Evolutionary conservation across 2,329 filamentous ascomycete species (phyloP).

Genomic region (Fusarium oligoseptatum): DNA sequence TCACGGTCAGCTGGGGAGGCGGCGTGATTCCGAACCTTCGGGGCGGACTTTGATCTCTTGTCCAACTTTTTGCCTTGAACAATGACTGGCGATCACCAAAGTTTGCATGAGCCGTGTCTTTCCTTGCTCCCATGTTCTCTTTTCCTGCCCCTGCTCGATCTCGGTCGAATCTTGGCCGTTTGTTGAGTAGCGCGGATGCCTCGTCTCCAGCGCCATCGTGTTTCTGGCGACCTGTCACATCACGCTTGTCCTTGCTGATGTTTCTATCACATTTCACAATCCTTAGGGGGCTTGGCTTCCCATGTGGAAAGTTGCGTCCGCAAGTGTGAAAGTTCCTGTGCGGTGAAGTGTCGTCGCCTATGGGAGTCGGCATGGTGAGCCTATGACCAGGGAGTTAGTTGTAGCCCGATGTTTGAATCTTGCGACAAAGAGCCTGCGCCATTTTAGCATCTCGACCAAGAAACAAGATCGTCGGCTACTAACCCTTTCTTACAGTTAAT

Average conservation of each 20-base stretch:
- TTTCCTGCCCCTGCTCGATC: slow-evolving; percentile 25
- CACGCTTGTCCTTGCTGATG: slow-evolving; percentile 20
- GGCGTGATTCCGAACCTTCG: slow-evolving; percentile 8
- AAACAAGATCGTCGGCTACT: too few relatives aligned
- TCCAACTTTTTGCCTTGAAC: slow-evolving; percentile 22
- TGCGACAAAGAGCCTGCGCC: background rate
- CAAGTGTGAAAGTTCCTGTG: slow-evolving; percentile 50
- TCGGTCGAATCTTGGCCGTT: slow-evolving; percentile 47
- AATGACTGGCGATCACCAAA: background rate
- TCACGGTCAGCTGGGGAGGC: slow-evolving; percentile 29
- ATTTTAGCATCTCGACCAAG: background rate
- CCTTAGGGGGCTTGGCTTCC: slow-evolving; percentile 61
- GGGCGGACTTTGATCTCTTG: slow-evolving; percentile 27
- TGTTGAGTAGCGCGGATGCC: slow-evolving; percentile 55
- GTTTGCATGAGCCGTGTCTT: background rate
- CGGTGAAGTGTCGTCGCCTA: slow-evolving; percentile 43
- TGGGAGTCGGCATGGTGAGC: slow-evolving; percentile 52
- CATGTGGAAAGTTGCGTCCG: slow-evolving; percentile 33
- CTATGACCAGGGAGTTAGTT: background rate
- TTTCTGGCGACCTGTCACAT: slow-evolving; percentile 42
- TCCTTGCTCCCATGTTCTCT: slow-evolving; percentile 28
- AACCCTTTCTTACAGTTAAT: background rate
- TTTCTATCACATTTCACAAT: slow-evolving; percentile 59
- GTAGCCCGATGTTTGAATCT: background rate
- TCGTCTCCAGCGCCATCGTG: slow-evolving; percentile 43